A percentile compares a stretch with the other conserved stretches of the same genome.
Evolutionary conservation across 805 yeast species (phyloP).

Genomic region (Wickerhamiella dianesei): DNA sequence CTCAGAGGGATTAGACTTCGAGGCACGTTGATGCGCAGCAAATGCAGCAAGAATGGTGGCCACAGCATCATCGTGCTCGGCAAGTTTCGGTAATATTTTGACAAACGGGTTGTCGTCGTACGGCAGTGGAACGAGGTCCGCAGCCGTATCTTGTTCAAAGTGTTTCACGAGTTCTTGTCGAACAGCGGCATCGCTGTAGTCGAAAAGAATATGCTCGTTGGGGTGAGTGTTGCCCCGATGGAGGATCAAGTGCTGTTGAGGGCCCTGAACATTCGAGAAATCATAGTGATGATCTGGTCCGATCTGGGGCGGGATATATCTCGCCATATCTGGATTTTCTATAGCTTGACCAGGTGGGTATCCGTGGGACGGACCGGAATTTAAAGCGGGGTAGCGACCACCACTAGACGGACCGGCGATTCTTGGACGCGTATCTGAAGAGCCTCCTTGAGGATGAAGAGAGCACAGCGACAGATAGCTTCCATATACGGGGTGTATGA

Average conservation of each 20-base stretch:
- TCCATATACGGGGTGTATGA: not conserved
- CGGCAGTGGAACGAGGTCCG: slow-evolving; percentile 53
- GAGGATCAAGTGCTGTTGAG: not conserved
- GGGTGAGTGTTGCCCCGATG: not conserved
- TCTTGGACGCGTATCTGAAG: too few relatives aligned
- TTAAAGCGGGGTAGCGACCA: not conserved
- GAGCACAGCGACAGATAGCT: not conserved
- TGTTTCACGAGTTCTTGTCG: slow-evolving; percentile 44
- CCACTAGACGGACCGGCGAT: too few relatives aligned
- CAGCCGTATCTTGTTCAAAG: slow-evolving; percentile 48
- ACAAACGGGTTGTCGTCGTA: slow-evolving; percentile 55
- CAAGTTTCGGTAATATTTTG: slow-evolving; percentile 51
- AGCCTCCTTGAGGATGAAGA: too few relatives aligned
- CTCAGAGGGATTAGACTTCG: not conserved
- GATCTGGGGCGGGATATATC: not conserved
- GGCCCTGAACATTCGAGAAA: not conserved
- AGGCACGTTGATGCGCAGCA: slow-evolving; percentile 12
- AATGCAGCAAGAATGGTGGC: slow-evolving; percentile 14
- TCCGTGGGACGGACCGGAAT: not conserved
- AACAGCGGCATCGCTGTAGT: slow-evolving; percentile 2
- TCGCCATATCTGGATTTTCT: not conserved
- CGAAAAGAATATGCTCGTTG: not conserved
- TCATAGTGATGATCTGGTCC: not conserved
- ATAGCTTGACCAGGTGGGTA: too few relatives aligned
- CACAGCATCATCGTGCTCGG: slow-evolving; percentile 31